phyloP scores from a whole-genome alignment of 495 filamentous ascomycete genomes.

The Aeminium ludgeri region DNA sequence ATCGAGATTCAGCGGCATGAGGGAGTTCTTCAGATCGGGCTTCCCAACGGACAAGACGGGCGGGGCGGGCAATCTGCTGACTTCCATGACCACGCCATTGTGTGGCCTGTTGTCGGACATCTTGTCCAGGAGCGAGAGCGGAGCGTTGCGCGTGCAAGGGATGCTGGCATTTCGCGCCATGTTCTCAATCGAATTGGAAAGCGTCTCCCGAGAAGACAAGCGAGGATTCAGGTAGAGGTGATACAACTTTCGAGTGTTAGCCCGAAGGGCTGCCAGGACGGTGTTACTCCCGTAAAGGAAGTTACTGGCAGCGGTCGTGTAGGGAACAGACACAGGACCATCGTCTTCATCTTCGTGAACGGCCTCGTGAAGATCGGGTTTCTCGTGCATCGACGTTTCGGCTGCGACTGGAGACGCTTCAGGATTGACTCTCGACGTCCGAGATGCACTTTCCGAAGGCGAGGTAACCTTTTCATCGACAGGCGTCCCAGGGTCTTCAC shows the following conservation, averaged over 20 bases:
- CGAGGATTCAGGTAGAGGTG: conserved; percentile 62
- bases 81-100: conserved; percentile 80
- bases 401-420: too few relatives aligned
- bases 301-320: conserved; percentile 71
- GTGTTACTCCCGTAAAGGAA: conserved; percentile 76
- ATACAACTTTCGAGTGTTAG: conserved; percentile 54
- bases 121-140: conserved; percentile 56
- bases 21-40: conserved; percentile 23
- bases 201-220: conserved; percentile 13
- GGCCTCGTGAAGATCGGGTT: neutral
- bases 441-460: too few relatives aligned
- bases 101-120: conserved; percentile 73
- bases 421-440: too few relatives aligned
- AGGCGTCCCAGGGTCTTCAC: too few relatives aligned
- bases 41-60: conserved; percentile 45
- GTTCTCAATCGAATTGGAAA: conserved; percentile 35
- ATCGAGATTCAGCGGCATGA: conserved; percentile 33
- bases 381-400: too few relatives aligned
- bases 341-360: neutral
- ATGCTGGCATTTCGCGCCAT: conserved; percentile 43
- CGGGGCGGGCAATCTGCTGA: conserved; percentile 58
- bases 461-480: too few relatives aligned
- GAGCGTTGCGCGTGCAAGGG: conserved; percentile 35
- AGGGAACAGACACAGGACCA: conserved; percentile 35
- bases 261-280: conserved; percentile 65